Evolutionary conservation across 306 rosid species (phyloP), one percentile per base, ranked within the genome.

Genomic region (Medicago arabica): DNA sequence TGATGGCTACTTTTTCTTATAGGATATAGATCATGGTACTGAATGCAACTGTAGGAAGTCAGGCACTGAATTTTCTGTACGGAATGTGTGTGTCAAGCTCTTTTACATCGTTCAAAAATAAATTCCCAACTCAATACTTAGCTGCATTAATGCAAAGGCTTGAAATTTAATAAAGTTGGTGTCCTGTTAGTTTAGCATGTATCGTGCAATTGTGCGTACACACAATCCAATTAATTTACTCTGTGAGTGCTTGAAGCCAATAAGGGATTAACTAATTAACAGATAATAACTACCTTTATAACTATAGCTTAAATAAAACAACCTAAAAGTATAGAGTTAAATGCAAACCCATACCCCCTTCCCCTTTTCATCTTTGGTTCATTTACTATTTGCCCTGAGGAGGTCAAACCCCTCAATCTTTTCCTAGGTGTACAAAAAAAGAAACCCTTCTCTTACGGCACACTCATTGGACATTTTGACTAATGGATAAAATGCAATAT

Each of bases 131-230:
- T 13, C 39, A 34, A 34, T 7, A 34, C 38, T 60, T 38, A 59
- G 16, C 67, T 36, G 31, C 58, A 68, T 69, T 40, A 40, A 50
- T 41, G 51, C 69, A 63, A 75, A 61, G 21, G 25, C 46, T 69
- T 59, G 1, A 15, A 74, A n/a, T 74, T 31, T 46, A 23, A 58
- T 74, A 63, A 66, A 74, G 47, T 25, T 36, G 18, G 58, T 16
- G 8, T 36, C n/a, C 51, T 21, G 28, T 50, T 61, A 43, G 15
- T 73, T 80, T 17, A 16, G 59, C 59, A 17, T 54, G 69, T 23
- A 23, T 25, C 57, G 25, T 11, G 6, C 17, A 9, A 34, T 34
- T 34, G 38, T 34, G 38, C 38, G 5, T 41, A 61, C 44, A 31
- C 67, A 34, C 19, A 61, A 31, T 34, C 18, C 14, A 60, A 60